Evolutionary conservation across 2,329 filamentous ascomycete genomes (phyloP).

Genomic region (Fusarium scirpi): DNA sequence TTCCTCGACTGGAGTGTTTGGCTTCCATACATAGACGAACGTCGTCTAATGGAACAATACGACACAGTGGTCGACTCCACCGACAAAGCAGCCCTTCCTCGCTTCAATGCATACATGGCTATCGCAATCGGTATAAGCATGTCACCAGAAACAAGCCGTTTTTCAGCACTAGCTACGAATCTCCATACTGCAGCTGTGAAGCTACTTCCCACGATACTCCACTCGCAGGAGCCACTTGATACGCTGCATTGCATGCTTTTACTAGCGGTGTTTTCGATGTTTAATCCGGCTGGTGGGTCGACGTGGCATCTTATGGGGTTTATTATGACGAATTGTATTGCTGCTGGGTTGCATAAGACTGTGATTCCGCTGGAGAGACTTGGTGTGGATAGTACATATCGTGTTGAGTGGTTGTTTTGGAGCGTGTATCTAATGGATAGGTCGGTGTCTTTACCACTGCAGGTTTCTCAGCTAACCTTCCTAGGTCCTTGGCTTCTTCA

Average conservation of each 20-base stretch:
- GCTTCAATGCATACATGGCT: constrained; percentile 16
- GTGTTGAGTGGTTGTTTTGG: constrained; percentile 23
- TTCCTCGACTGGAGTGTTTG: constrained; percentile 16
- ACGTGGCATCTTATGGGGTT: constrained; percentile 19
- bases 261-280: constrained; percentile 9
- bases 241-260: constrained; percentile 25
- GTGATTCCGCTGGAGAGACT: not conserved
- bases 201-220: not conserved
- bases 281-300: constrained; percentile 11
- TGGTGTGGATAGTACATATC: not conserved
- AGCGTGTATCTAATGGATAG: constrained; percentile 22
- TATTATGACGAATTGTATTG: constrained; percentile 27
- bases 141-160: not conserved
- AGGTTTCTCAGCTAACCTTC: not conserved
- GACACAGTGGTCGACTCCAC: not conserved
- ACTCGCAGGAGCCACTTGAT: constrained; percentile 6
- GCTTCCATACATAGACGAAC: constrained; percentile 12
- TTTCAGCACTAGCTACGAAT: not conserved
- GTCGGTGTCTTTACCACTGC: not conserved
- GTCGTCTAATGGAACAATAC: constrained; percentile 7
- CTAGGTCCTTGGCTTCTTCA: not conserved
- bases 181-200: constrained; percentile 13
- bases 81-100: not conserved
- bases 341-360: constrained; percentile 9
- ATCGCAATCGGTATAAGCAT: constrained; percentile 22